Evolutionary conservation across 176 grass and related monocot genomes (phyloP).

Genomic region (Oryza meyeriana): DNA sequence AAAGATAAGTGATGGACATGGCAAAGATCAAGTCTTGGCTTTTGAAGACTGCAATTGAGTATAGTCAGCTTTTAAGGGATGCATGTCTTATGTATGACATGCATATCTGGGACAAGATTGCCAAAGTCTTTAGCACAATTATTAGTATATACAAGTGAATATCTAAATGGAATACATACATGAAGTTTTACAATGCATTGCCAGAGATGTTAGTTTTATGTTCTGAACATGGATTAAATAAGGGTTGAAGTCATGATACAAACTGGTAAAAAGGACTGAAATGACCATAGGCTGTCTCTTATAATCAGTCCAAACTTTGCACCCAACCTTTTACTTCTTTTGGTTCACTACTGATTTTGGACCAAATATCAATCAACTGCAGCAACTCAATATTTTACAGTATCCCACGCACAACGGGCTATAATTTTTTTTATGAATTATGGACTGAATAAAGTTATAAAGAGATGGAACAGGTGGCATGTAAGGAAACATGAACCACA

Average conservation of each 20-base stretch:
- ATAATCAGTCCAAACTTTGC: not conserved
- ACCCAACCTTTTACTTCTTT: not conserved
- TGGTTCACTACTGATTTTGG: not conserved
- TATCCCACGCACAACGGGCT: not conserved
- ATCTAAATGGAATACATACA: not conserved
- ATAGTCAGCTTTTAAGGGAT: not conserved
- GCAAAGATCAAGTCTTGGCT: not conserved
- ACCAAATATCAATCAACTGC: not conserved
- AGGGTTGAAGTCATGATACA: not conserved
- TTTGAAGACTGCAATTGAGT: not conserved
- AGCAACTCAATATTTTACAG: constrained; percentile 3
- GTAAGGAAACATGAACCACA: not conserved
- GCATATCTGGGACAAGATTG: not conserved
- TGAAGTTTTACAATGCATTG: constrained; percentile 1
- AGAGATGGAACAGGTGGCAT: not conserved
- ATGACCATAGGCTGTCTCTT: not conserved
- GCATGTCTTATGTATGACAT: not conserved
- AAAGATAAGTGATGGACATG: not conserved
- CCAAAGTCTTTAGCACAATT: not conserved
- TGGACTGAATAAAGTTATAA: not conserved
- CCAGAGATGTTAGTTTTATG: not conserved
- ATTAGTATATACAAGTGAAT: not conserved
- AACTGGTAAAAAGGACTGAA: not conserved
- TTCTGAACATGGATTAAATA: not conserved
- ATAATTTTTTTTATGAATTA: not conserved